Evolutionary conservation across 2,329 filamentous ascomycete genomes (phyloP), one percentile per base, ranked within the genome.

Genomic region (Tolypocladium endophyticum): DNA sequence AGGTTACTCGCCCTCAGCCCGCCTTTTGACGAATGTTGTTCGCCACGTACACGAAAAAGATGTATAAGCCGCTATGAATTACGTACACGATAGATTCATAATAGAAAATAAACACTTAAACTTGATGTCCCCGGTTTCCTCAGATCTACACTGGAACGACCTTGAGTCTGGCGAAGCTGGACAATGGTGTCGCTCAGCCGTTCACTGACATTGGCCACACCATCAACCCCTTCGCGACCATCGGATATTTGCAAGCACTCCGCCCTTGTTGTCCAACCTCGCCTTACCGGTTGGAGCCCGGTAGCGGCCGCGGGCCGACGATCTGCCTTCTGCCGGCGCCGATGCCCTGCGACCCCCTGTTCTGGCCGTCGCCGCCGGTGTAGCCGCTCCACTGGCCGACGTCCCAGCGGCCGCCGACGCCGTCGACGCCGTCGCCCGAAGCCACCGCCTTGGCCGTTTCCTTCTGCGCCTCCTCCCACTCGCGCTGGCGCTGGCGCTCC

Each of bases 401-500:
- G 65, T 92, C 88, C 88, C 88, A 92, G 20, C 81, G 80, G 14
- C 89, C 84, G 1, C 80, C 82, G 33, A 87, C 76, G 0, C 88
- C 88, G n/a, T 83, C 84, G 0, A 82, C 79, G 20, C 78, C 79
- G 12, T 79, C 80, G 1, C 74, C 73, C 23, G 81, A 76, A 39
- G 77, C 78, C 7, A 78, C 77, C 0, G 82, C 79, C 59, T 80
- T 80, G 28, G 83, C 81, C 23, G 84, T 82, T 64, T 83, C 84
- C 67, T 84, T 79, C 72, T 93, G 90, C 1, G 84, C 78, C 63
- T 89, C 84, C 71, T 94, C 89, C 90, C 90, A 92, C 70, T 92
- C 89, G 59, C 80, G 81, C 74, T 92, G 89, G 18, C 88, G 79
- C 74, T 90, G 84, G 11, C 89, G 80, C 72, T 92, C 89, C 70